Percentiles rank a stretch among this genome's conserved stretches.
phyloP scores from a whole-genome alignment of 495 filamentous ascomycete species.

The Viridothelium virens region DNA sequence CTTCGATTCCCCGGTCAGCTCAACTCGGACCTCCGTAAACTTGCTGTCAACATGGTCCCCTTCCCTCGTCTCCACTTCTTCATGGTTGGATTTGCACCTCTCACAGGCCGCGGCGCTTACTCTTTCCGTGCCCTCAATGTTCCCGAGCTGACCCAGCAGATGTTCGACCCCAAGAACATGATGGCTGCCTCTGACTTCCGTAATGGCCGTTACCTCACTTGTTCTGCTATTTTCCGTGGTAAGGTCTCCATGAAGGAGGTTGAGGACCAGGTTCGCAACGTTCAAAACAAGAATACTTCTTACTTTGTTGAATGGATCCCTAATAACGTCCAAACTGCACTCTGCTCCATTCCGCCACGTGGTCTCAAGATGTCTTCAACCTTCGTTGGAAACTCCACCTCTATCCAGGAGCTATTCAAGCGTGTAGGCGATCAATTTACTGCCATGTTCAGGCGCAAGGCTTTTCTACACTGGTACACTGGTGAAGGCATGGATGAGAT shows the following conservation, averaged over 20 bases:
- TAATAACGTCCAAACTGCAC: constrained; percentile 99
- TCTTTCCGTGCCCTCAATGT: constrained; percentile 96
- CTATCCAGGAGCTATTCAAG: constrained; percentile 99
- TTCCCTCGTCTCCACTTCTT: constrained; percentile 99
- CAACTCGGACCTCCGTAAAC: constrained; percentile 98
- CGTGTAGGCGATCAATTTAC: constrained; percentile 99
- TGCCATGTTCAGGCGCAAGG: constrained; percentile 99
- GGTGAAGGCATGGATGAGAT: constrained; percentile 99
- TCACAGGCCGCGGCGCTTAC: constrained; percentile 90
- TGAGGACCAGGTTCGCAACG: constrained; percentile 99
- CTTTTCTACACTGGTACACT: constrained; percentile 99
- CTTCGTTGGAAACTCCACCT: constrained; percentile 98
- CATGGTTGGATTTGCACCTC: constrained; percentile 99
- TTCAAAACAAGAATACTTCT: constrained; percentile 99
- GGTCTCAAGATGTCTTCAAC: constrained; percentile 99
- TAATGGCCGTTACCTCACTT: constrained; percentile 98
- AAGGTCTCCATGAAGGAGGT: constrained; percentile 99
- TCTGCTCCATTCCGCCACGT: constrained; percentile 97
- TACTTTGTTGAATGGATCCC: constrained; percentile 99
- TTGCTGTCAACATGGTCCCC: constrained; percentile 99
- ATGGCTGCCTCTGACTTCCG: constrained; percentile 99
- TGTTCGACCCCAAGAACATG: constrained; percentile 99
- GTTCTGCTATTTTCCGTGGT: constrained; percentile 99
- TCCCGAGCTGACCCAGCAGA: constrained; percentile 98
- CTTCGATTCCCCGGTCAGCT: constrained; percentile 99